Base-by-base conservation (phyloP, 2,329 filamentous ascomycete genomes). In the Colletotrichum euphorbiae region DNA sequence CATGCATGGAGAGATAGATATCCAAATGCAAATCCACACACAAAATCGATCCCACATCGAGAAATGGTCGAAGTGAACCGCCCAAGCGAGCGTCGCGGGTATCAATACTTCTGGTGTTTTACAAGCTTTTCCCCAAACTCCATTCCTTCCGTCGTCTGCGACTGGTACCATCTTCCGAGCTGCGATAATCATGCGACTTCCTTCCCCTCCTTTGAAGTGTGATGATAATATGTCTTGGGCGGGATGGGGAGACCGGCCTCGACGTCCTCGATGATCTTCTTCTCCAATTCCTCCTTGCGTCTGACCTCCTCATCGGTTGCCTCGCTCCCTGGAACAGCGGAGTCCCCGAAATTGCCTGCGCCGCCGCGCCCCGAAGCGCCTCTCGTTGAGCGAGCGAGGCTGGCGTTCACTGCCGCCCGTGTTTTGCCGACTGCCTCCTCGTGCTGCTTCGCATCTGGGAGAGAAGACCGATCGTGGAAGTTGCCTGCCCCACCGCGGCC, bases 401-500 rank as follows among this genome's bases (percentile, higher is more conserved):
- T 77, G 6, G 78, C 77, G 19, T 69, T 74, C 42, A 80, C 76
- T 9, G 79, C 78, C 6, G 75, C 79, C 15, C 72, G 75, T 42
- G 74, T 77, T 71, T 74, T 76, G 69, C 74, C 75, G 2, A 75
- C 77, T 68, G 77, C 77, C 59, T 77, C 75, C 60, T 76, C 74
- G 64, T 77, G 74, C 71, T 78, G 77, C 51, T 73, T 74, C 4
- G 77, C 69, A 42, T 75, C 75, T 3, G 76, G 76, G 15, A 78
- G 72, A 21, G 77, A 73, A 48, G 76, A 72, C 17, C 79, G 71
- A 60, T 83, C 80, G 59, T 83, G 75, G 73, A 84, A 88, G 79
- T 91, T 91, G 42, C 89, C 89, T 1, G 88, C 87, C 19, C 89
- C 89, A 71, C 89, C 89, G 66, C 89, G 85, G 61, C 89, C 89